These are phyloP conservation scores for Emmonsiellopsis sp. DNA, from an alignment of 2,329 filamentous ascomycete genomes.

Conservation along the genomic window DNA sequence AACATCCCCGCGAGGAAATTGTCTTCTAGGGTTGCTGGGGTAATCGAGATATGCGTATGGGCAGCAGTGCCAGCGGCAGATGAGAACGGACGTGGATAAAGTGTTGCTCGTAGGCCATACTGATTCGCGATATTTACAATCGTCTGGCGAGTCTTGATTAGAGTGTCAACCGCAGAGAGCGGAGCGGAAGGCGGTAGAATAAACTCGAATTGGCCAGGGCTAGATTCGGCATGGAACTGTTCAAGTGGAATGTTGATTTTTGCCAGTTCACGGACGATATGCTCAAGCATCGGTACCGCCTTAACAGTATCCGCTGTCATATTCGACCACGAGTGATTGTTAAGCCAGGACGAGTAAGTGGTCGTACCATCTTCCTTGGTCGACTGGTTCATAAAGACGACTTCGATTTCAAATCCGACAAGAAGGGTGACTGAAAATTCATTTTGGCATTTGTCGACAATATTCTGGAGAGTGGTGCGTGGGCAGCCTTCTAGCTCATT, in stretches of 20 bases:
- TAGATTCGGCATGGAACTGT: constrained; percentile 65
- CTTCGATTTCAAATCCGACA: constrained; percentile 74
- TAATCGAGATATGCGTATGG: constrained; percentile 62
- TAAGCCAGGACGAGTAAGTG: constrained; percentile 41
- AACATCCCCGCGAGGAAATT: constrained; percentile 66
- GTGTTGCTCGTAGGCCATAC: constrained; percentile 56
- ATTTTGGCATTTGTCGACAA: constrained; percentile 43
- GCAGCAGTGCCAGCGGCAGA: constrained; percentile 53
- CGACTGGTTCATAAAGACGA: constrained; percentile 55
- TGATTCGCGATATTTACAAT: constrained; percentile 55
- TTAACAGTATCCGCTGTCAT: constrained; percentile 51
- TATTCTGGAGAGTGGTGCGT: constrained; percentile 49
- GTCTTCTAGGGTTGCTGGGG: constrained; percentile 41
- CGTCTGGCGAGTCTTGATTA: constrained; percentile 62
- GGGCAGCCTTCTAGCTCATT: constrained; percentile 51
- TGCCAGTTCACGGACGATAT: constrained; percentile 54
- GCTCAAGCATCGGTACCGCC: constrained; percentile 51
- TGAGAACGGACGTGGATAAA: constrained; percentile 61
- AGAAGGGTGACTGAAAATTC: constrained; percentile 50
- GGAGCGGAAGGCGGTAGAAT: constrained; percentile 55
- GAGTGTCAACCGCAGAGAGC: constrained; percentile 58
- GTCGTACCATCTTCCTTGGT: constrained; percentile 18
- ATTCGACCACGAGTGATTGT: constrained; percentile 62
- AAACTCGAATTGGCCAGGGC: constrained; percentile 68
- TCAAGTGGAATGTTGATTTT: constrained; percentile 57